A percentile compares a stretch with the other conserved stretches of the same genome.
Evolutionary conservation across 1,139 yeast genomes (phyloP).

Genomic region (Nematodospora anomalae): DNA sequence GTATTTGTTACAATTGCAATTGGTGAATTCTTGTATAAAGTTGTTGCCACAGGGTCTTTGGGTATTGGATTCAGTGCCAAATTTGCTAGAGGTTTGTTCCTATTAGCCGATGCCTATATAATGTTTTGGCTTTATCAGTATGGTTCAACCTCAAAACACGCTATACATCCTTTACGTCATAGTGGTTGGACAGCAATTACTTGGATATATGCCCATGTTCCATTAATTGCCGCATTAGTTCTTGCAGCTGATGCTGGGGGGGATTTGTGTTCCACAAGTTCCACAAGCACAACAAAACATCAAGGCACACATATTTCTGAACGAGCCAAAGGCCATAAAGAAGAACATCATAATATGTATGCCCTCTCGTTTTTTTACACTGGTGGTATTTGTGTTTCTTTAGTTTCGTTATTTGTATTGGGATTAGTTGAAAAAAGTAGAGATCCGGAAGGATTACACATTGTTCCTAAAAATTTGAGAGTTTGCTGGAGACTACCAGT

Average conservation of each 20-base stretch:
- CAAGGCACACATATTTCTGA: constrained; percentile 3
- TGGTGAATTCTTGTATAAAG: constrained; percentile 61
- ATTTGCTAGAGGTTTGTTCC: constrained; percentile 50
- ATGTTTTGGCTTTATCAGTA: constrained; percentile 56
- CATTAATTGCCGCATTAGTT: constrained; percentile 51
- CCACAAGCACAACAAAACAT: constrained; percentile 9
- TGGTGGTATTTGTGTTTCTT: constrained; percentile 48
- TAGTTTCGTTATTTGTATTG: constrained; percentile 33
- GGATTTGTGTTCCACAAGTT: constrained; percentile 36
- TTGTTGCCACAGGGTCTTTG: constrained; percentile 53
- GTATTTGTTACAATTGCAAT: constrained; percentile 64
- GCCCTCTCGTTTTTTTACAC: constrained; percentile 49
- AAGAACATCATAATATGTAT: constrained; percentile 27
- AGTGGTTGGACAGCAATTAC: constrained; percentile 45
- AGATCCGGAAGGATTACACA: constrained; percentile 33
- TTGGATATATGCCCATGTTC: constrained; percentile 54
- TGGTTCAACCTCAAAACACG: constrained; percentile 51
- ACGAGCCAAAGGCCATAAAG: constrained; percentile 9
- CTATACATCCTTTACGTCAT: constrained; percentile 57
- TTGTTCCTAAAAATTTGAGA: constrained; percentile 38
- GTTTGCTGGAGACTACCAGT: constrained; percentile 41
- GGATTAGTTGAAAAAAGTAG: constrained; percentile 41
- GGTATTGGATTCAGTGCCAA: constrained; percentile 47
- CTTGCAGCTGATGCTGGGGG: constrained; percentile 67
- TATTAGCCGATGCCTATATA: constrained; percentile 51